Evolutionary conservation across 2,329 filamentous ascomycete species (phyloP).

Genomic region (Rugonectria rugulosa): DNA sequence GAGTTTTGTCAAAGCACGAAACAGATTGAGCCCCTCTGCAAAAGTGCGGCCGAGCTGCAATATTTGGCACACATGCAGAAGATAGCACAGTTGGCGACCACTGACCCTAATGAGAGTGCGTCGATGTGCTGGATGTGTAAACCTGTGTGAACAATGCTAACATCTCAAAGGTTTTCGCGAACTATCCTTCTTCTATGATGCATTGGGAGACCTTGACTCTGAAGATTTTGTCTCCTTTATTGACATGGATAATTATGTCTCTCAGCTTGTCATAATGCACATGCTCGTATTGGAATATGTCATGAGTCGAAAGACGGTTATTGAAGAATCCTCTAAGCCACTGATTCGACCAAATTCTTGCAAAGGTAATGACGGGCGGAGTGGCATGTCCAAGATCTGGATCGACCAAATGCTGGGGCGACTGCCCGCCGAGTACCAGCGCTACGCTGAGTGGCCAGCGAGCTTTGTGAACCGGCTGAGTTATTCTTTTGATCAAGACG

Average conservation of each 20-base stretch:
- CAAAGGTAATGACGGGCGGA: constrained; percentile 32
- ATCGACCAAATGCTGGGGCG: constrained; percentile 44
- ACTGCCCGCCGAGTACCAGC: constrained; percentile 40
- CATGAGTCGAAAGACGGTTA: constrained; percentile 34
- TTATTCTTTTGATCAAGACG: constrained; percentile 32
- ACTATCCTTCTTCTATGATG: constrained; percentile 39
- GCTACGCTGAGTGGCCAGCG: constrained; percentile 45
- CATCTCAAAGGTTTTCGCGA: constrained; percentile 33
- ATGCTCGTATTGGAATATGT: constrained; percentile 45
- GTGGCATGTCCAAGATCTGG: constrained; percentile 48
- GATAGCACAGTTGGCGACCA: constrained; percentile 35
- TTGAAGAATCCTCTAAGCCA: constrained; percentile 8
- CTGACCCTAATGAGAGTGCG: constrained; percentile 42
- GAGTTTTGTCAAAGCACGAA: constrained; percentile 41
- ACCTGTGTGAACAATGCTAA: constrained; percentile 7
- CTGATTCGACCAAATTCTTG: not conserved
- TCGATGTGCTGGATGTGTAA: not conserved
- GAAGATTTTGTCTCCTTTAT: constrained; percentile 44
- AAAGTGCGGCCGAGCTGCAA: constrained; percentile 40
- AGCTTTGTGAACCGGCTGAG: constrained; percentile 32
- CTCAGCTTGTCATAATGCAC: constrained; percentile 48
- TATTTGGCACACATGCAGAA: constrained; percentile 43
- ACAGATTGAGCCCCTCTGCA: constrained; percentile 41
- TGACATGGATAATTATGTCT: constrained; percentile 40
- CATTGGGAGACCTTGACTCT: constrained; percentile 36